Base-by-base conservation (phyloP, 441 rosid genomes). In the Dalechampia spathulata region DNA sequence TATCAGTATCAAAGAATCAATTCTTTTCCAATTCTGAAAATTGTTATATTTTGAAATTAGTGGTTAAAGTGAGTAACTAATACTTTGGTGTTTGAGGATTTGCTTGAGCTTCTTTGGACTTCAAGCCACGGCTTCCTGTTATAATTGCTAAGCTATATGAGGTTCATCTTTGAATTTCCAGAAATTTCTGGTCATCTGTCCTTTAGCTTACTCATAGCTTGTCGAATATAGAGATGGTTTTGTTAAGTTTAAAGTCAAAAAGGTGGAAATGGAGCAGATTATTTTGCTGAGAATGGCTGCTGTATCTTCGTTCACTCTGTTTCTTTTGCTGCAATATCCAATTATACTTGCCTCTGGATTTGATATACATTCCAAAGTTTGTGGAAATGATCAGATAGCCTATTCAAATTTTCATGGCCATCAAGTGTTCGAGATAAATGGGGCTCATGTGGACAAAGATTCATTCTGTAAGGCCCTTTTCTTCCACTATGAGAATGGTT, bases 381-480 rank as follows among this genome's bases (percentile, higher is more conserved):
- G 94, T 55, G 75, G 78, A 1, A 58, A 68, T 53, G 83, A 75
- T 70, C 83, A 63, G 59, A 66, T 89, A 15, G 75, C 73, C 16
- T 76, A 73, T 66, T 68, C 71, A 36, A 73, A 62, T 63, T 60
- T 57, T 53, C 42, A 68, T 30, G 85, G 76, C 43, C 52, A 52
- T 34, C 77, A 74, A 51, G 55, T 76, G 63, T 76, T 81, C 71
- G 79, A 68, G 40, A 63, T 92, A 39, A 83, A 92, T 26, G 92
- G 90, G 20, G 70, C 70, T 62, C 63, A 48, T 2, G 91, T 81
- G 39, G 81, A 71, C 37, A 75, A 57, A 71, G 58, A 30, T 64
- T 52, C 59, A 13, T 86, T 83, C 71, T 92, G 94, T 64, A 58
- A 74, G 66, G 80, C 80, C 58, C 62, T 92, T 20, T 72, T 28